Conservation (phyloP, 2,329 filamentous ascomycete genomes). For the Colletotrichum simmondsii region DNA sequence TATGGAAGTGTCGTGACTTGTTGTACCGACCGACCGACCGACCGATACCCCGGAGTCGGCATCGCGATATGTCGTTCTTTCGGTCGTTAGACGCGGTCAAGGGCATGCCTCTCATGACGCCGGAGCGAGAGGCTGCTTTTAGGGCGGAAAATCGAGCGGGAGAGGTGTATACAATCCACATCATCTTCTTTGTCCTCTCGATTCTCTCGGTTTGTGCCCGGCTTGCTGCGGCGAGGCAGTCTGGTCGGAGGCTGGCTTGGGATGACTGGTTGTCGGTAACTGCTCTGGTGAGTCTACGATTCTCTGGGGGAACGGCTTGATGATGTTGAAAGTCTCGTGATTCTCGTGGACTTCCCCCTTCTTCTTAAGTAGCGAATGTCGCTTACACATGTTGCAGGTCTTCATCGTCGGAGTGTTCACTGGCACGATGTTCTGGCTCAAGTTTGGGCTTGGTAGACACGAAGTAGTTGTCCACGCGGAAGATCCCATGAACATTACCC, state of each 20-base stretch:
- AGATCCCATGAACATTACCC: constrained; percentile 15
- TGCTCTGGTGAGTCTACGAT: constrained; percentile 7
- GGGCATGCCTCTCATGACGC: constrained; percentile 20
- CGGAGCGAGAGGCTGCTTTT: constrained; percentile 12
- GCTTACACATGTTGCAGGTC: not conserved
- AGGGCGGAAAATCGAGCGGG: constrained; percentile 13
- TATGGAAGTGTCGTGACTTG: not conserved
- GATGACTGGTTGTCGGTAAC: constrained; percentile 27
- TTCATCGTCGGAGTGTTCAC: constrained; percentile 22
- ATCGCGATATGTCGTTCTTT: not conserved
- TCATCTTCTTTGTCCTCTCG: constrained; percentile 14
- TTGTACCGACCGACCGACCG: not conserved
- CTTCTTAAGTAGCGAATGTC: not conserved
- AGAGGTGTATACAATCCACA: constrained; percentile 16
- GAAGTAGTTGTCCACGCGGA: constrained; percentile 17
- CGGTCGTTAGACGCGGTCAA: constrained; percentile 7
- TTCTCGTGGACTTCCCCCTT: not conserved
- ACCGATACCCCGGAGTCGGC: not conserved
- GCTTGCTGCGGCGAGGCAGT: constrained; percentile 8
- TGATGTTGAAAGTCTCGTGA: too few relatives aligned
- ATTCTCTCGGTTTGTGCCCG: constrained; percentile 11
- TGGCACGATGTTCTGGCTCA: constrained; percentile 28
- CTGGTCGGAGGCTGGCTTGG: constrained; percentile 6
- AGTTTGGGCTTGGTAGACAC: constrained; percentile 25
- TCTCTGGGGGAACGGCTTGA: not conserved